Evolutionary conservation across 257 asterid genomes (phyloP), one percentile per base, ranked within the genome.

Genomic region (Verbascum thapsus): DNA sequence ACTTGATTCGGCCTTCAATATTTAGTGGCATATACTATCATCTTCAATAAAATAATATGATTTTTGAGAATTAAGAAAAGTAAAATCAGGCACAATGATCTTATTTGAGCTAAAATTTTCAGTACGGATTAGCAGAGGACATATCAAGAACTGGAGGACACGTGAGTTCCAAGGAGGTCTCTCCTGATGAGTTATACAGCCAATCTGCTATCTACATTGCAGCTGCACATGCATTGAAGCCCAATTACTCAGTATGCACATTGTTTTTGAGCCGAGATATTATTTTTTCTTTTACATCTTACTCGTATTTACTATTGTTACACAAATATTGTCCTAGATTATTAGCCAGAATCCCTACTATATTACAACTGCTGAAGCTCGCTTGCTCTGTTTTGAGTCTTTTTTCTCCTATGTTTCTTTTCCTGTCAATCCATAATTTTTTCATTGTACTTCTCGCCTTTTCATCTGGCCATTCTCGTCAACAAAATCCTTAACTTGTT

Each of bases 121-220:
- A 94, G 99, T 94, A 94, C 72, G 98, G 96, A 61, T 79, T 94
- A 80, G 99, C 98, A 62, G 99, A 94, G 72, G 99, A 94, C 58
- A 76, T 88, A 74, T 88, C 95, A 73, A 94, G 99, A 81, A 81
- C 95, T 44, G 99, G 99, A 53, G 96, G 85, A 37, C 71, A 78
- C 69, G 18, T 65, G 56, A 86, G 70, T 65, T 70, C 83, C 38
- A 90, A 88, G 74, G 96, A 88, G 49, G 78, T 84, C 58, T 81
- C 95, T 38, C 89, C 95, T 49, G 92, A 94, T 76, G 99, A 94
- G 80, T 70, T 94, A 49, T 94, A 94, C 80, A 84, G 98, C 80
- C 97, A 85, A 76, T 88, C 99, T 67, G 98, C 99, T 2, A 78
- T 90, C 58, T 94, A 94, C 69, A 90, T 94, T 71, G 99, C 96